These are phyloP conservation scores for Ceriops tagal DNA, from an alignment of 345 rosid genomes.

Conservation along the genomic window DNA sequence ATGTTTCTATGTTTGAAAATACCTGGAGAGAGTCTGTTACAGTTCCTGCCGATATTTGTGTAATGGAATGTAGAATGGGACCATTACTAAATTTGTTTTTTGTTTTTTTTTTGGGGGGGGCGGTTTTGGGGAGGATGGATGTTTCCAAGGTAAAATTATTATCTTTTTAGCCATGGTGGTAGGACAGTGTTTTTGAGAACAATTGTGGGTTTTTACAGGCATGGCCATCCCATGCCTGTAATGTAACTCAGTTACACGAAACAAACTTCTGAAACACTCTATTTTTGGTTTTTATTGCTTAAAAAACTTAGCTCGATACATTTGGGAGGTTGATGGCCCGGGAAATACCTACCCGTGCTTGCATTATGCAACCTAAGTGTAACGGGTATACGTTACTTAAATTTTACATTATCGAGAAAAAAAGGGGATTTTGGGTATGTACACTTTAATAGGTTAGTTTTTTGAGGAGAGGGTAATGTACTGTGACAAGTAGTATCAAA, in stretches of 20 bases:
- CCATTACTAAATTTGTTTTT: constrained; percentile 6
- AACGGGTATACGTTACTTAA: no score
- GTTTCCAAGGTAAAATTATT: neutral
- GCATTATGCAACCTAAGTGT: no score
- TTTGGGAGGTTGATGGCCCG: no score
- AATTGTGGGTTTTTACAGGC: neutral
- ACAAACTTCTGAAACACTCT: neutral
- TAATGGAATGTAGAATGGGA: neutral
- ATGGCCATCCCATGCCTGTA: neutral
- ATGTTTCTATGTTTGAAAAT: neutral
- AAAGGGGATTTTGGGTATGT: no score
- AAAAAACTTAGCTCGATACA: no score
- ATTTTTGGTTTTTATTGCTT: neutral
- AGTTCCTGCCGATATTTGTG: constrained; percentile 7
- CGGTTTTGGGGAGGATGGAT: neutral
- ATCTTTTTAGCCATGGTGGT: neutral
- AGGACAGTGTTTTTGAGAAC: neutral
- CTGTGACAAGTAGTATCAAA: no score
- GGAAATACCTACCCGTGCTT: no score
- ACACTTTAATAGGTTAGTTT: no score
- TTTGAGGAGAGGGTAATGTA: no score
- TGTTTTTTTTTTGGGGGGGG: neutral
- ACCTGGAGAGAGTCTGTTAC: neutral
- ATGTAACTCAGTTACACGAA: neutral
- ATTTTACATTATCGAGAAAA: no score